Evolutionary conservation across 768 basidiomycete species (phyloP).

Genomic region (Xerocomellus chrysenteron): DNA sequence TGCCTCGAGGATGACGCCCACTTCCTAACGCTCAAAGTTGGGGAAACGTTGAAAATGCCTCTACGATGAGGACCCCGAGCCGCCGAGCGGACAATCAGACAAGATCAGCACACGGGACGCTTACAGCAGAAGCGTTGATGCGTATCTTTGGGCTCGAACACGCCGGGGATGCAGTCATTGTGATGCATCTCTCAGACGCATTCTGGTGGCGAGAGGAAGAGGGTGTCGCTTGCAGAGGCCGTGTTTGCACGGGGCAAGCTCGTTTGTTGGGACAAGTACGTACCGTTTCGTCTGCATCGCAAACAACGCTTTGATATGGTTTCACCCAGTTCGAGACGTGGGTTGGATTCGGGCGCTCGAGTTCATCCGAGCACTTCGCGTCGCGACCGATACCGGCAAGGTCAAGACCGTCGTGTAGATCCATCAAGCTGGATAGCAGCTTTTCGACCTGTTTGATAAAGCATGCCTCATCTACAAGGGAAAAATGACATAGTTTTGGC

Average conservation of each 20-base stretch:
- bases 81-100: constrained; percentile 17
- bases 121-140: constrained; percentile 47
- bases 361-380: constrained; percentile 64
- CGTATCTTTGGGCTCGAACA: constrained; percentile 78
- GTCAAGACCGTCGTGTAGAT: constrained; percentile 73
- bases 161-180: constrained; percentile 69
- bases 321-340: constrained; percentile 55
- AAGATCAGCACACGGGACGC: constrained; percentile 31
- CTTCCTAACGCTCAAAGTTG: constrained; percentile 41
- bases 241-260: constrained; percentile 62
- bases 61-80: constrained; percentile 46
- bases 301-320: neutral
- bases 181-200: constrained; percentile 68
- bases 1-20: constrained; percentile 31
- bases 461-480: constrained; percentile 8
- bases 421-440: constrained; percentile 77
- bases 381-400: constrained; percentile 55
- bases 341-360: constrained; percentile 68
- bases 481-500: constrained; percentile 10
- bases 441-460: constrained; percentile 64
- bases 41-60: constrained; percentile 49
- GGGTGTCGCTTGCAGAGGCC: constrained; percentile 74
- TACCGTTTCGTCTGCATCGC: neutral
- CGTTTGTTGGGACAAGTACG: constrained; percentile 77
- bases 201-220: constrained; percentile 80